Evolutionary conservation across 139 green algal species (phyloP).

Genomic region (Coccomyxa sp.): DNA sequence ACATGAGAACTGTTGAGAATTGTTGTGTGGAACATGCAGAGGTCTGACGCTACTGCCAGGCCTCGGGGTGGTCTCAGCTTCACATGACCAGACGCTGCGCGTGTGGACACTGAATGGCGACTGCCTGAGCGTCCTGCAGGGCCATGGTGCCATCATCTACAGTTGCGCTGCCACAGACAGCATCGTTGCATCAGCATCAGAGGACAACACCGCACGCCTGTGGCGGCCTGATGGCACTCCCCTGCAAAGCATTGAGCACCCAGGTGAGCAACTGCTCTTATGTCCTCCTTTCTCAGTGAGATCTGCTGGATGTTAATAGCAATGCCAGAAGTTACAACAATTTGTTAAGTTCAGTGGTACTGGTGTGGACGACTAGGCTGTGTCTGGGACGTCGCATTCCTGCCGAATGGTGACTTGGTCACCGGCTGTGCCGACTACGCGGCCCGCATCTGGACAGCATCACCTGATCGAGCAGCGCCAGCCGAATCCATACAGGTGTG

Average conservation of each 20-base stretch:
- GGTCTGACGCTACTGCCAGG: constrained; percentile 65
- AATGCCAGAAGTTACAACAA: no score
- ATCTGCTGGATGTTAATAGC: no score
- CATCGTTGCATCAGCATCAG: constrained; percentile 67
- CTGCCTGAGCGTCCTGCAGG: constrained; percentile 59
- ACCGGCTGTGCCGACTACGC: constrained; percentile 82
- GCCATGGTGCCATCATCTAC: constrained; percentile 90
- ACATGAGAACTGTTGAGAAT: neutral
- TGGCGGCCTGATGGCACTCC: constrained; percentile 69
- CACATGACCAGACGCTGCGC: constrained; percentile 74
- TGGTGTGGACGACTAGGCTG: constrained; percentile 43
- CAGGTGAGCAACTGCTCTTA: neutral
- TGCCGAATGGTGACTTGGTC: constrained; percentile 67
- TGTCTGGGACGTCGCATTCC: constrained; percentile 85
- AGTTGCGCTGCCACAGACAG: constrained; percentile 3
- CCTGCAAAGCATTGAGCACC: constrained; percentile 43
- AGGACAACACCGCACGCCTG: constrained; percentile 83
- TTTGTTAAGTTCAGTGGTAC: no score
- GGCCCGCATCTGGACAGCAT: constrained; percentile 67
- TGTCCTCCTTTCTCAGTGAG: no score
- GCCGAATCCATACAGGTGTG: constrained; percentile 27
- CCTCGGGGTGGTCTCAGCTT: constrained; percentile 85
- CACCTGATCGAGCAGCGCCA: constrained; percentile 24
- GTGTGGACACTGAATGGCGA: constrained; percentile 56
- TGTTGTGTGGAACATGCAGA: constrained; percentile 23